Evolutionary conservation across 2,329 filamentous ascomycete species (phyloP), one percentile per base, ranked within the genome.

Genomic region (Cladobotryum mycophilum): DNA sequence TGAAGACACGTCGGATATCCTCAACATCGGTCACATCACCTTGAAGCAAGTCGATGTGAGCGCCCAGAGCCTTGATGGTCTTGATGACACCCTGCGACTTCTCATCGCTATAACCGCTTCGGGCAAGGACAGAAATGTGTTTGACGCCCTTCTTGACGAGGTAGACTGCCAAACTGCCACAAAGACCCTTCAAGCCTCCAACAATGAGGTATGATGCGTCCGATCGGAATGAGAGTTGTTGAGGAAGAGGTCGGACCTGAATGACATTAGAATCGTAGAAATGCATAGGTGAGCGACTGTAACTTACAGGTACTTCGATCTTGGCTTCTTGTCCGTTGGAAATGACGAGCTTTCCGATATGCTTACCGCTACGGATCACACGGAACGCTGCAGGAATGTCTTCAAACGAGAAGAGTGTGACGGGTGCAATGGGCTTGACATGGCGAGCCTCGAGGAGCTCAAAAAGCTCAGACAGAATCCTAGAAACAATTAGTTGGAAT

Each of bases 341-440:
- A 2, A 73, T 49, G 17, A 74, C 61, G 13, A 74, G 64, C 41
- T 75, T 75, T 0, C 72, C 73, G 3, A 64, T 66, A 45, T 72
- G 68, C 4, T 65, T 62, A 4, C 70, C 68, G 5, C 56, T 56
- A 45, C 70, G 68, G 58, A 76, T 67, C 18, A 66, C 58, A 2
- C 69, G 62, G 52, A 76, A 71, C 1, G 70, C 69, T 0, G 65
- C 58, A 4, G 63, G 60, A 1, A 74, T 60, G 1, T 70, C 53
- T 0, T 62, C 58, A 20, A 66, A 56, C 4, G 62, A 55, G 17
- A 63, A 54, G 0, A 51, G 34, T 4, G 53, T 55, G 13, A 49
- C 45, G 14, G 40, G 15, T 18, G 25, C 25, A 30, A 55, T 33
- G 18, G 41, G 41, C 13, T 40, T 15, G 25, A 60, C 25, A 13